phyloP scores from a whole-genome alignment of 495 filamentous ascomycete genomes.

The Hyphodiscus hymeniophilus region DNA sequence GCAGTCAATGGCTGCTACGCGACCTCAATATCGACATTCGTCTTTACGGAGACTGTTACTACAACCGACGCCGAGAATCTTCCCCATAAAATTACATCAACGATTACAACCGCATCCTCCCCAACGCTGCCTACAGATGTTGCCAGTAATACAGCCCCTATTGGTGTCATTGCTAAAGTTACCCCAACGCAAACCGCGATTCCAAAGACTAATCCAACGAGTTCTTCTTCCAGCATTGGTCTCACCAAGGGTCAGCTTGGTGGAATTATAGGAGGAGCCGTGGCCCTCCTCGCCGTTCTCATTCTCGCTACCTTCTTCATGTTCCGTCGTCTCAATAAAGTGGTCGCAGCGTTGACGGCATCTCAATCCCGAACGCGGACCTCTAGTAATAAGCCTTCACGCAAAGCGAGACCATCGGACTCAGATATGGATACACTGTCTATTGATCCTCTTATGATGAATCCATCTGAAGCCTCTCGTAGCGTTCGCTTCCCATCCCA shows the following conservation, averaged over 20 bases:
- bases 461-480: conserved; percentile 6
- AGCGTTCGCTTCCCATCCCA: conserved; percentile 4
- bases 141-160: not conserved
- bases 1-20: conserved; percentile 15
- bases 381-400: conserved; percentile 5
- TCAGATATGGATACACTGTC: conserved; percentile 16
- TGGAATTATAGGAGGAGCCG: conserved; percentile 21
- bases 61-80: conserved; percentile 12
- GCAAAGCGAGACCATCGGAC: not conserved
- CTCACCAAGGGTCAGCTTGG: conserved; percentile 13
- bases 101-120: conserved; percentile 6
- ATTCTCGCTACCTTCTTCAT: conserved; percentile 15
- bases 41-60: conserved; percentile 12
- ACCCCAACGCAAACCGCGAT: conserved; percentile 6
- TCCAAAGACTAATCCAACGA: conserved; percentile 8
- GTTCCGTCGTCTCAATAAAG: conserved; percentile 16
- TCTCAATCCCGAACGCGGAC: conserved; percentile 7
- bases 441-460: conserved; percentile 19
- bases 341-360: conserved; percentile 8
- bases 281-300: conserved; percentile 14
- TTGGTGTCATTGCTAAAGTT: conserved; percentile 9
- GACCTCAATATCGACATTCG: conserved; percentile 9
- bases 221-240: conserved; percentile 2
- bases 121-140: conserved; percentile 5
- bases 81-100: conserved; percentile 14